Percentiles rank a stretch among this genome's conserved stretches.
phyloP scores from a whole-genome alignment of 768 basidiomycete genomes.

The Lepiota venenata region DNA sequence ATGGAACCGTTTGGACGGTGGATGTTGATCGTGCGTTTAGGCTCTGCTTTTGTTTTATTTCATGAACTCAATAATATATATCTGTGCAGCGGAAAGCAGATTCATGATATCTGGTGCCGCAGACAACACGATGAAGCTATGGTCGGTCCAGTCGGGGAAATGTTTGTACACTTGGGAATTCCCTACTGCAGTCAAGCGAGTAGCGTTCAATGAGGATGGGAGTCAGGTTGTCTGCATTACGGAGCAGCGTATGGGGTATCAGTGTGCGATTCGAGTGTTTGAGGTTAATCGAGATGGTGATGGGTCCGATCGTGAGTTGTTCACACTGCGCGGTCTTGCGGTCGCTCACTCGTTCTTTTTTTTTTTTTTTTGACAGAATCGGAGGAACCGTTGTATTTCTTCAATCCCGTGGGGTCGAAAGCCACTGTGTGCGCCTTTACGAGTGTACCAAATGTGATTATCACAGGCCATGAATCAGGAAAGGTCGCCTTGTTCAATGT shows the following conservation, averaged over 20 bases:
- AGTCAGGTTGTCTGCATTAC: slow-evolving; percentile 88
- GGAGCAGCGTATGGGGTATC: slow-evolving; percentile 94
- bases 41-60: slow-evolving; percentile 4
- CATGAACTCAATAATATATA: too few species aligned
- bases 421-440: slow-evolving; percentile 97
- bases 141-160: slow-evolving; percentile 88
- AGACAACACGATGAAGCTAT: slow-evolving; percentile 89
- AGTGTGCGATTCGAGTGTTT: slow-evolving; percentile 90
- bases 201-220: slow-evolving; percentile 86
- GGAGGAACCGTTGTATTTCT: slow-evolving; percentile 69
- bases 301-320: slow-evolving; percentile 69
- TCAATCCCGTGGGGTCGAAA: slow-evolving; percentile 90
- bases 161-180: slow-evolving; percentile 97
- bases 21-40: slow-evolving; percentile 87
- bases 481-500: slow-evolving; percentile 92
- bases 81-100: slow-evolving; percentile 66
- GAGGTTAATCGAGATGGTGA: slow-evolving; percentile 81
- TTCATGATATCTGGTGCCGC: slow-evolving; percentile 91
- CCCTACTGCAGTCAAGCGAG: slow-evolving; percentile 95
- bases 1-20: slow-evolving; percentile 95
- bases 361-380: slow-evolving; percentile 48
- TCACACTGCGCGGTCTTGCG: neutral
- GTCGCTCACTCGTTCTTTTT: neutral
- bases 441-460: slow-evolving; percentile 67
- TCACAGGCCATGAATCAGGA: slow-evolving; percentile 96